Conservation (phyloP, 768 basidiomycete species). For the Termitomyces heimii region DNA sequence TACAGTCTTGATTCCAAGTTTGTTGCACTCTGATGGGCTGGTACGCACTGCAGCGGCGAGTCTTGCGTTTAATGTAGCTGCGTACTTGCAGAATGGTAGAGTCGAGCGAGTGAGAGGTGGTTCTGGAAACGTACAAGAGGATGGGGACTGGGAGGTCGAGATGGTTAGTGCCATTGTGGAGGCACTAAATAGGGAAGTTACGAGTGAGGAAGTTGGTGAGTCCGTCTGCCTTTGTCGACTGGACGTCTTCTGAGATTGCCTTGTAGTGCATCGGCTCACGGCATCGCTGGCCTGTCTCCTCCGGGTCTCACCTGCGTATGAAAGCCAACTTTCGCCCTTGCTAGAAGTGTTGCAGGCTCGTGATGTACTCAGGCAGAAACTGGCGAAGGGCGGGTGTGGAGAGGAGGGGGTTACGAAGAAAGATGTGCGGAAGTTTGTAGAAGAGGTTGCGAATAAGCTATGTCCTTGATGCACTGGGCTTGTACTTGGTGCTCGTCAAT, state of each 20-base stretch:
- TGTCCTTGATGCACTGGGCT: conserved; percentile 24
- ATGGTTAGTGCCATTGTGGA: conserved; percentile 79
- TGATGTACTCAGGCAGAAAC: conserved; percentile 51
- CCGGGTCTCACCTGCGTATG: conserved; percentile 67
- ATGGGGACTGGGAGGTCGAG: conserved; percentile 85
- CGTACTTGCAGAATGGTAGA: conserved; percentile 56
- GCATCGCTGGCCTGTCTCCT: conserved; percentile 76
- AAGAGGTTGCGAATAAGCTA: conserved; percentile 52
- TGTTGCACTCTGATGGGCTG: conserved; percentile 60
- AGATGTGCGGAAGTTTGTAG: conserved; percentile 58
- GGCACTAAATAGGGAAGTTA: conserved; percentile 63
- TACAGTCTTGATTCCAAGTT: conserved; percentile 52
- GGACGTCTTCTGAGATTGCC: background rate
- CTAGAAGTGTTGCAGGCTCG: conserved; percentile 67
- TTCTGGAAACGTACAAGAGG: conserved; percentile 36
- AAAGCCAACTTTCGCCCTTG: conserved; percentile 45
- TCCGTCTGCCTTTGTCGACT: conserved; percentile 3
- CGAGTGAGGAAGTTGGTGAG: conserved; percentile 79
- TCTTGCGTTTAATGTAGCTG: conserved; percentile 71
- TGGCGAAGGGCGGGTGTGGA: conserved; percentile 45
- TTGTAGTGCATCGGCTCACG: conserved; percentile 73
- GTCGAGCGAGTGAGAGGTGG: conserved; percentile 33
- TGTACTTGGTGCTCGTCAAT: too few relatives aligned
- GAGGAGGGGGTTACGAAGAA: conserved; percentile 52
- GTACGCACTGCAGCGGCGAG: conserved; percentile 81